Conservation (phyloP, 163 green algal genomes). For the Picocystis sp. region DNA sequence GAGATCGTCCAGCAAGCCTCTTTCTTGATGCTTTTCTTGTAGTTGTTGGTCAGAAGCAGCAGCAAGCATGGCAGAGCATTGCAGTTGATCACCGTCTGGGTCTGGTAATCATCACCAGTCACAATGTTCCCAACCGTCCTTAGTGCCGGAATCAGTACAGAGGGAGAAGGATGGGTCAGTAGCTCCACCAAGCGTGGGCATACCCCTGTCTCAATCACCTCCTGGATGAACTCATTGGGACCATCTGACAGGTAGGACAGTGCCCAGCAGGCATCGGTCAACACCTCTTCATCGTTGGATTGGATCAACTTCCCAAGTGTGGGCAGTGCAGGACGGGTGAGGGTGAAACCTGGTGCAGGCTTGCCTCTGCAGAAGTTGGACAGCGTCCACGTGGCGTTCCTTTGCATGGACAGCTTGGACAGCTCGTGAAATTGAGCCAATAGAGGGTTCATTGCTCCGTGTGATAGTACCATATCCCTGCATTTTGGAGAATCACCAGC, state of each 20-base stretch:
- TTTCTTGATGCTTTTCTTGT: conserved; percentile 99
- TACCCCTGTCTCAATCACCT: conserved; percentile 87
- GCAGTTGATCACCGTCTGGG: conserved; percentile 94
- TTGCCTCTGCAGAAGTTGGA: conserved; percentile 99
- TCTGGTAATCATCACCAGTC: conserved; percentile 95
- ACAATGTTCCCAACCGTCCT: conserved; percentile 98
- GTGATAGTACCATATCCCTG: conserved; percentile 28
- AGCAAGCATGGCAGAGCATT: conserved; percentile 75
- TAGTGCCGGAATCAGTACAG: conserved; percentile 90
- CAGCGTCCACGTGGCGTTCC: conserved; percentile 98
- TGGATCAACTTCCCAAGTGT: conserved; percentile 64
- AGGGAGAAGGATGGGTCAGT: conserved; percentile 62
- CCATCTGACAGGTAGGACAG: conserved; percentile 96
- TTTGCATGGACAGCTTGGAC: conserved; percentile 88
- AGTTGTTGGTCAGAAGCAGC: conserved; percentile 67
- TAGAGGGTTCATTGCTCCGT: conserved; percentile 22
- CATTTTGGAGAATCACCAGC: conserved; percentile 70
- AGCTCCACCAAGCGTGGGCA: conserved; percentile 84
- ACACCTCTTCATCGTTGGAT: conserved; percentile 72
- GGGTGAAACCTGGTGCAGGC: conserved; percentile 26
- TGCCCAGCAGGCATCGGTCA: conserved; percentile 97
- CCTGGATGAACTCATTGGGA: conserved; percentile 89
- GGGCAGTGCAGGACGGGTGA: conserved; percentile 52
- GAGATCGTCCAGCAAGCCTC: conserved; percentile 98
- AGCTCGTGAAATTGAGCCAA: conserved; percentile 56